Conservation (phyloP, 2,329 filamentous ascomycete species). For the Neonectria ditissima region DNA sequence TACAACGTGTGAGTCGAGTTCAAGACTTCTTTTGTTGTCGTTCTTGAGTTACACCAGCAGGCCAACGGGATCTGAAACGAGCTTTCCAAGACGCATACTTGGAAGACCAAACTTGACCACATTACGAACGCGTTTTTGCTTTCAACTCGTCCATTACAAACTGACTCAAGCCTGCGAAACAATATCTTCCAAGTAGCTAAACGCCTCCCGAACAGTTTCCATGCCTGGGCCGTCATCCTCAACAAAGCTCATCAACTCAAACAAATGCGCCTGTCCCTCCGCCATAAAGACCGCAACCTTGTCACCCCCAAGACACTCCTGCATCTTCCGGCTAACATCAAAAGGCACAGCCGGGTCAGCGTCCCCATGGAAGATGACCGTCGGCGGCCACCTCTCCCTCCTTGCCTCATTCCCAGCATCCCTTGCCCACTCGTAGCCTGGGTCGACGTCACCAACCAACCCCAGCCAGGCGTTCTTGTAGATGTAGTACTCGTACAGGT, state of each 20-base stretch:
- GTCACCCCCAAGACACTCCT: conserved; percentile 38
- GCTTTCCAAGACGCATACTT: background rate
- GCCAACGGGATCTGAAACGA: background rate
- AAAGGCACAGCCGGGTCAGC: conserved; percentile 46
- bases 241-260: conserved; percentile 45
- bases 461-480: conserved; percentile 46
- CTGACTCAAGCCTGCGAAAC: conserved; percentile 7
- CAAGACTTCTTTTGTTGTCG: background rate
- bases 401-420: conserved; percentile 25
- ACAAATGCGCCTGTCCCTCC: conserved; percentile 45
- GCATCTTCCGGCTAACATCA: conserved; percentile 45
- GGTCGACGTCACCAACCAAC: conserved; percentile 47
- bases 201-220: conserved; percentile 41
- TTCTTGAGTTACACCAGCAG: background rate
- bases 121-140: background rate
- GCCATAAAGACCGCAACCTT: conserved; percentile 46
- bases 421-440: conserved; percentile 48
- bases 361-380: conserved; percentile 51
- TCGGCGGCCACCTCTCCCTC: conserved; percentile 46
- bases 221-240: conserved; percentile 47
- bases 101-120: background rate
- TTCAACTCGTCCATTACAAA: background rate
- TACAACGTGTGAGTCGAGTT: conserved; percentile 20
- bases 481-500: conserved; percentile 51
- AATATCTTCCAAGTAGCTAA: conserved; percentile 41